Evolutionary conservation across 805 yeast species (phyloP), one percentile per base, ranked within the genome.

Genomic region (Sugiyamaella smithiae): DNA sequence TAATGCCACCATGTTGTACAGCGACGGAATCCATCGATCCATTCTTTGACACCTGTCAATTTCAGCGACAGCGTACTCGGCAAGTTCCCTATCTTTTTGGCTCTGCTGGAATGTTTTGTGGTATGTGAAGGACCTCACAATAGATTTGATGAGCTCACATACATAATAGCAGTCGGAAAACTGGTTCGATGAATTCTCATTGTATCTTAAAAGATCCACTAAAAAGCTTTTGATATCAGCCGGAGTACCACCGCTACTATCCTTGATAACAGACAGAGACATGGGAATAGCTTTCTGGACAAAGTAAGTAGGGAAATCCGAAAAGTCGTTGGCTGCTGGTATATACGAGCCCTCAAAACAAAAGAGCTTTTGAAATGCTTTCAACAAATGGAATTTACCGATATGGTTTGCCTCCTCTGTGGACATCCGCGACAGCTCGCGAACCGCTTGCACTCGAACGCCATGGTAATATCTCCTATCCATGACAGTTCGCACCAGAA

Each of bases 391-490:
- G 36, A 72, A 73, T 57, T 85, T 72, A 0, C 98, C 98, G 24
- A 85, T 70, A 63, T 77, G 86, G n/a, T 75, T 74, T 35, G 79
- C 73, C 9, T 77, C 79, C 29, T 76, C 77, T 20, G 70, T 78
- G 0, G 96, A 84, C 45, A 81, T 73, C n/a, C 67, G 74, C 0
- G 90, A 84, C 37, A 93, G 70, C 0, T 93, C 93, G 40, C 69
- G 65, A 0, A 95, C 95, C 1, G 99, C 97, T 49, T 88, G 95
- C 14, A 81, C 75, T 50, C 99, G 73, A 0, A 93, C 81, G 2
- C 97, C 97, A 65, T 87, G 89, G 61, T 81, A 91, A 62, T 93
- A 93, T 33, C 97, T 71, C 4, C 74, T 61, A 63, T 93, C 99
- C 78, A 90, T 74, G 3, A 88, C 65, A 0, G 98, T 90, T 46